Base-by-base conservation (phyloP, 139 green algal species). In the Ostreobium quekettii region DNA sequence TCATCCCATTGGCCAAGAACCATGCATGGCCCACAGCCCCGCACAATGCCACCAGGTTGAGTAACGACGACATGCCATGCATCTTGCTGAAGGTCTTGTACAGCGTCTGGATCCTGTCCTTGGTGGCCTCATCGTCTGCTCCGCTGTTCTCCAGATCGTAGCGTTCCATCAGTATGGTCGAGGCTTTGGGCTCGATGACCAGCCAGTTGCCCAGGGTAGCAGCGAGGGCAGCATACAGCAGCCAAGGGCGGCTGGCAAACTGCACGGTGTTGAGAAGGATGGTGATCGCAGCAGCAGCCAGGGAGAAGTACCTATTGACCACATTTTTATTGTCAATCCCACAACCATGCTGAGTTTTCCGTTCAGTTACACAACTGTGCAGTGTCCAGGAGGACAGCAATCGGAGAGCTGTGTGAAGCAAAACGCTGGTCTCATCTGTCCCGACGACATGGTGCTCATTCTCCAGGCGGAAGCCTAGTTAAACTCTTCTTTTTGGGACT, bases 131-230 rank as follows among this genome's bases (percentile, higher is more conserved):
- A 53, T 53, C 42, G 15, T 19, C 15, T 26, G 42, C 15, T 19
- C 19, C 19, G 42, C 15, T 53, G 42, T 53, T 53, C 42, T 53
- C 42, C 42, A 53, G 42, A 11, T 53, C 42, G 19, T 53, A 70
- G 1, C 80, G 47, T 71, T 88, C 36, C 47, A 87, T 79, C 77
- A 88, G 84, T 37, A 82, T 31, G 1, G 24, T 48, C 1, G 82
- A 85, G n/a, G 75, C 67, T 2, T 30, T 30, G 1, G 82, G 82
- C 75, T 88, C 82, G 3, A 80, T 60, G 2, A 71, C 64, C 29
- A 86, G 47, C 48, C 78, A 64, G 58, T 84, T 86, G 6, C 62
- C 48, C 6, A 88, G 56, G 2, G 74, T 73, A 36, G 49, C 58
- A 4, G 47, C 64, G 7, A 85, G 60, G 33, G 71, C 75, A 28